Base-by-base conservation (phyloP, 2,329 filamentous ascomycete genomes). In the Pseudocercospora macadamiae region DNA sequence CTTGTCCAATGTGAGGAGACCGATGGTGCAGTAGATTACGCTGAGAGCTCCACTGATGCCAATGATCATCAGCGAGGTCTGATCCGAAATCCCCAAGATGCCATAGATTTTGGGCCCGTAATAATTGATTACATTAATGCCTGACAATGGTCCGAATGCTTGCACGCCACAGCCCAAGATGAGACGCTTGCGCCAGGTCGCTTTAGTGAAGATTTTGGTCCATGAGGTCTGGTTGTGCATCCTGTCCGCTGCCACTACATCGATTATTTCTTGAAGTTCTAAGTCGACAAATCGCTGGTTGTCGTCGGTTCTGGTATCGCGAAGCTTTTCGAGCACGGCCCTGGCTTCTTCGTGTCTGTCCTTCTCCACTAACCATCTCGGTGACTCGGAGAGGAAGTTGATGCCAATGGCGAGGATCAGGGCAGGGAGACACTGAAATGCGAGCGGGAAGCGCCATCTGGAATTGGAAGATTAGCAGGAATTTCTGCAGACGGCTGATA, bases 371-470 rank as follows among this genome's bases (percentile, higher is more conserved):
- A 82, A 70, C 66, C 76, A 81, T 23, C 77, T 74, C 23, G 77
- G 78, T 0, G 76, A 79, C 61, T 80, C 78, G 0, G 78, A 78
- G 12, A 80, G 64, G 59, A 70, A 75, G 32, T 70, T 72, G 73
- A 81, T 80, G 48, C 74, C 71, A 26, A 77, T 53, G 39, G 75
- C 68, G 28, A 80, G 73, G 48, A 82, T 67, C 16, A 82, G 28
- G 37, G 76, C 80, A 61, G 82, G 82, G 47, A 82, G 61, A 32
- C 79, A 73, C 68, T 83, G 81, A 72, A 83, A 83, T 6, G 79
- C 79, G 36, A 82, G 80, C 3, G 81, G 81, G 70, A 83, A 82
- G 36, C 80, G 77, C 81, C 80, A 83, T 12, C 71, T 72, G 7
- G 78, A 62, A 48, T 74, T 72, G 9, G 54, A 45, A 2, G 68